A percentile compares a stretch with the other conserved stretches of the same genome.
Evolutionary conservation across 805 yeast species (phyloP).

Genomic region (Barnettozyma sp.): DNA sequence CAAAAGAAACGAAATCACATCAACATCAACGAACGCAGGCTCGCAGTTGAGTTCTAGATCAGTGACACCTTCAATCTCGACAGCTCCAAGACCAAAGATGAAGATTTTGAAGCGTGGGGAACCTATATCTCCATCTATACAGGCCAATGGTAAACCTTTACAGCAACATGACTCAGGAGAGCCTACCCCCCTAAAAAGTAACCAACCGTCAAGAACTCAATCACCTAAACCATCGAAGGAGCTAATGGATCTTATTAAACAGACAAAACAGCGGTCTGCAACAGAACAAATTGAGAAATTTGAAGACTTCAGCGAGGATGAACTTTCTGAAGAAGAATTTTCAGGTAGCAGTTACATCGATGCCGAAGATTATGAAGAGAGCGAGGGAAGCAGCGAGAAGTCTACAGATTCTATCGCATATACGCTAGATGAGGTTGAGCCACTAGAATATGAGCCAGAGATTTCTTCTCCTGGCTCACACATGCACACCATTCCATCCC

Average conservation of each 20-base stretch:
- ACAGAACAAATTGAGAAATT: slow-evolving; percentile 18
- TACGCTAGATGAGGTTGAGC: not conserved
- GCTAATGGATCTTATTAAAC: slow-evolving; percentile 18
- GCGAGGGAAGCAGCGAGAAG: too few relatives aligned
- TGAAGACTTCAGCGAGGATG: slow-evolving; percentile 23
- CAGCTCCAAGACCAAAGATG: slow-evolving; percentile 15
- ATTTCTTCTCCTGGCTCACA: not conserved
- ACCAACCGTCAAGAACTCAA: not conserved
- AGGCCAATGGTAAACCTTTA: too few relatives aligned
- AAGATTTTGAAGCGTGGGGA: slow-evolving; percentile 21
- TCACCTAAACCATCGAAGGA: slow-evolving; percentile 20
- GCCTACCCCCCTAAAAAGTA: slow-evolving; percentile 1
- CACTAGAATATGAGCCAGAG: slow-evolving; percentile 5
- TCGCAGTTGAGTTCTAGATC: slow-evolving; percentile 1
- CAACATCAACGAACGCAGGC: not conserved
- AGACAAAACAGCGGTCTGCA: slow-evolving; percentile 10
- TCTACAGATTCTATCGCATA: too few relatives aligned
- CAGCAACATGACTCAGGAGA: too few relatives aligned
- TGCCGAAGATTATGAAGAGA: not conserved
- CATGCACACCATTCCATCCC: not conserved
- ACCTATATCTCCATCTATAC: not conserved
- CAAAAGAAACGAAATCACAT: slow-evolving; percentile 6
- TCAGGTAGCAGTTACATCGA: too few relatives aligned
- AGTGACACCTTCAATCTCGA: not conserved
- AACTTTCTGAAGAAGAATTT: slow-evolving; percentile 14